Conservation (phyloP, 495 filamentous ascomycete genomes). For the Talaromyces wortmannii region DNA sequence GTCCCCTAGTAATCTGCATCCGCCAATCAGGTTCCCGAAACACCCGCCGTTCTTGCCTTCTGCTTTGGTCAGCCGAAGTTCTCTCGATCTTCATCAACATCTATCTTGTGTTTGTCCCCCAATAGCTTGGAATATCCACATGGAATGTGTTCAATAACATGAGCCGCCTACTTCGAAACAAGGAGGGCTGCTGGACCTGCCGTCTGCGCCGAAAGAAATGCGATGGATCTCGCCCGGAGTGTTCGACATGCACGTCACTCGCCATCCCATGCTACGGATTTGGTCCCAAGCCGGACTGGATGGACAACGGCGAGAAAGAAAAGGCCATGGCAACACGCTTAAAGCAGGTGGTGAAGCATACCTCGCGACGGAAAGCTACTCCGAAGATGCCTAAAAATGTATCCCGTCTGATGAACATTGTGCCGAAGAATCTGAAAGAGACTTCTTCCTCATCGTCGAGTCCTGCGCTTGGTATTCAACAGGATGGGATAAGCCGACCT, state of each 20-base stretch:
- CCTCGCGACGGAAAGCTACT: not conserved
- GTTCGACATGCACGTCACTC: not conserved
- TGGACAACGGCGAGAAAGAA: not conserved
- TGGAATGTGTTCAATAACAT: not conserved
- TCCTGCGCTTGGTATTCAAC: not conserved
- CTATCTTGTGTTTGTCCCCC: too few relatives aligned
- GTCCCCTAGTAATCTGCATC: too few relatives aligned
- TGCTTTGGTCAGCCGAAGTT: too few relatives aligned
- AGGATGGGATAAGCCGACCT: not conserved
- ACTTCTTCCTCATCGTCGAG: not conserved
- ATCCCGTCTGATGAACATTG: not conserved
- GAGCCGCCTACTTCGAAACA: not conserved
- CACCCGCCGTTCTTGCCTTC: too few relatives aligned
- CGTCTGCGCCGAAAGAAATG: conserved; percentile 92
- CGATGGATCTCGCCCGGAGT: conserved; percentile 66
- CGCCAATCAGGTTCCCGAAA: too few relatives aligned
- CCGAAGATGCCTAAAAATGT: not conserved
- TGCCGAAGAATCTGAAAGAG: not conserved
- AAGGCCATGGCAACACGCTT: not conserved
- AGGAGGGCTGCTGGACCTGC: conserved; percentile 71
- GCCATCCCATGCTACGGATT: conserved; percentile 3
- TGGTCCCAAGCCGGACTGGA: conserved; percentile 2
- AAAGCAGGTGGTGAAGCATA: conserved; percentile 1
- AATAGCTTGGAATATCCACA: not conserved
- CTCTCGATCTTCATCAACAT: too few relatives aligned